Conservation (phyloP, 345 rosid species). For the Citrus sinensis region DNA sequence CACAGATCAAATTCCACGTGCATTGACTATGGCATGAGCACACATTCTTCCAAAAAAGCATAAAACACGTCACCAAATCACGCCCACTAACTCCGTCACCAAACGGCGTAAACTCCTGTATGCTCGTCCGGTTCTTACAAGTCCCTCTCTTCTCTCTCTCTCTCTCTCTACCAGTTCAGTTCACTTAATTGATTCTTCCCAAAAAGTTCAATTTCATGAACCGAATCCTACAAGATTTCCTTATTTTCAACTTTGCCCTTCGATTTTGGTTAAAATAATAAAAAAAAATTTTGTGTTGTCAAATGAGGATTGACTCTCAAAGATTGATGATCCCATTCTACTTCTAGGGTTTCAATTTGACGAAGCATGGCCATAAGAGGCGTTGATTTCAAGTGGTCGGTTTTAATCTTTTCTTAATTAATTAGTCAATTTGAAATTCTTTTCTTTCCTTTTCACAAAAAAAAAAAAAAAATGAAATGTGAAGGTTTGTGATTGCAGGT, state of each 20-base stretch:
- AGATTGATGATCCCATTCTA: not conserved
- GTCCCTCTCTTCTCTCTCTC: not conserved
- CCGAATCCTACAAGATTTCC: slow-evolving; percentile 1
- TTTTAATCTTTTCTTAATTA: slow-evolving; percentile 9
- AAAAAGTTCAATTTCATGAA: not conserved
- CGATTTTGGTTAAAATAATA: not conserved
- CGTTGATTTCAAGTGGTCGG: slow-evolving; percentile 94
- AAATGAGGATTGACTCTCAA: slow-evolving; percentile 6
- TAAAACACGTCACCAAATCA: not conserved
- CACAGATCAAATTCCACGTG: too few species aligned
- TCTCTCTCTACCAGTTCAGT: not conserved
- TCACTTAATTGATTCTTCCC: not conserved
- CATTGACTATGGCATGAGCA: too few species aligned
- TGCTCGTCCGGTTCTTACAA: not conserved
- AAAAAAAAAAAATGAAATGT: not conserved
- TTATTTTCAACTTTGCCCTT: not conserved
- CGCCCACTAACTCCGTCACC: not conserved
- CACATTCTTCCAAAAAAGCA: too few species aligned
- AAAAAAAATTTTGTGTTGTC: not conserved
- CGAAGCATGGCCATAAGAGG: slow-evolving; percentile 76
- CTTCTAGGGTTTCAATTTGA: slow-evolving; percentile 17
- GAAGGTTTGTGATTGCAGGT: slow-evolving; percentile 52
- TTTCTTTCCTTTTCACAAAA: too few species aligned
- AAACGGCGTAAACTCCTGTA: not conserved
- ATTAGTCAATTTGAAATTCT: not conserved